A percentile compares a stretch with the other conserved stretches of the same genome.
phyloP scores from a whole-genome alignment of 805 yeast species.

The Pichia nanzhaoensis region DNA sequence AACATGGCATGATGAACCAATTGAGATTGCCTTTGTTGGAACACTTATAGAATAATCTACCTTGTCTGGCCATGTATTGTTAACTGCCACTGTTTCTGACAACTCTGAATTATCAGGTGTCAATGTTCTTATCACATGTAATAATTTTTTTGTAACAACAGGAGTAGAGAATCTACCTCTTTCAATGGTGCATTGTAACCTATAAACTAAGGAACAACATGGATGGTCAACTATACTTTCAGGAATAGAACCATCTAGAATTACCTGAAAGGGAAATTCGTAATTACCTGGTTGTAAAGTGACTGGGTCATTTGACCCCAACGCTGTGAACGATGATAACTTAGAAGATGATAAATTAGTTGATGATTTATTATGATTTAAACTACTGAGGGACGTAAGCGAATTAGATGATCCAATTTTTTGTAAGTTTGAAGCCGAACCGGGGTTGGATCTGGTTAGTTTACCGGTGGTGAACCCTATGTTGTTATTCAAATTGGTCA shows the following conservation, averaged over 20 bases:
- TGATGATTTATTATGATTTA: constrained; percentile 27
- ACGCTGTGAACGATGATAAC: constrained; percentile 15
- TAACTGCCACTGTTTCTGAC: constrained; percentile 87
- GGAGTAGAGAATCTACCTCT: constrained; percentile 70
- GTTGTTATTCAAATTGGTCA: constrained; percentile 5
- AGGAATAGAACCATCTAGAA: constrained; percentile 76
- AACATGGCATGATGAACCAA: constrained; percentile 73
- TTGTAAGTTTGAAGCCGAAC: constrained; percentile 31
- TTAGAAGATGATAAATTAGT: constrained; percentile 23
- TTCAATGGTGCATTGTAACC: constrained; percentile 73
- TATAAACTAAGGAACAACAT: constrained; percentile 66
- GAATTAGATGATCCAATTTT: constrained; percentile 30
- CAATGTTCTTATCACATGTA: constrained; percentile 79
- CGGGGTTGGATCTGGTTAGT: constrained; percentile 30
- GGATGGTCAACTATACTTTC: constrained; percentile 90
- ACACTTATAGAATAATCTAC: constrained; percentile 83
- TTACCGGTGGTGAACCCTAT: constrained; percentile 28
- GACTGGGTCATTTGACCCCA: constrained; percentile 23
- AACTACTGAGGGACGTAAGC: background rate
- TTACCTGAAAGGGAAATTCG: constrained; percentile 81
- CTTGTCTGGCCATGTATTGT: constrained; percentile 92
- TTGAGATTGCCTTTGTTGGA: constrained; percentile 83
- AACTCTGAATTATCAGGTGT: constrained; percentile 83
- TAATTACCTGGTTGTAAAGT: constrained; percentile 68
- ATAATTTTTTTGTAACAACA: constrained; percentile 57